Base-by-base conservation (phyloP, 176 grass and related monocot genomes). In the Aegilops bicornis region DNA sequence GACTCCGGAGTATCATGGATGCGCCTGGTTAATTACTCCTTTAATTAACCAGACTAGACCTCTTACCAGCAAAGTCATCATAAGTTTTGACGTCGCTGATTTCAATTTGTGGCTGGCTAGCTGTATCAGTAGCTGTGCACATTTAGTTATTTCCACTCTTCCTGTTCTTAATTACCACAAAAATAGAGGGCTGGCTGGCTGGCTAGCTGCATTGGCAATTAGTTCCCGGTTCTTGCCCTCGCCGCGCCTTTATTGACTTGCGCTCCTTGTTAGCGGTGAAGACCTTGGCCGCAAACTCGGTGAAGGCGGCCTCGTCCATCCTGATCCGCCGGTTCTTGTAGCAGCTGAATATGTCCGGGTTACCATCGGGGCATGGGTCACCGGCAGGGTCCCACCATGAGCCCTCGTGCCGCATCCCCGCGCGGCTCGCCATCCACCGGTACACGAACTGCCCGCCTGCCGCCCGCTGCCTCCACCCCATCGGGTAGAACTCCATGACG, bases 401-500 rank as follows among this genome's bases (percentile, higher is more conserved):
- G 22, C 92, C 95, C 58, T 89, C 75, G 79, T 97, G 92, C 23
- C n/a, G 83, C 92, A 97, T 93, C 19, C 92, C 91, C 0, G 89
- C 61, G 25, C 89, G 16, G 8, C 69, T 66, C 9, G 92, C 87
- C 12, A 95, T 72, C 95, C 91, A 95, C 37, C 81, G 80, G 91
- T 36, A 95, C 64, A 97, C 92, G n/a, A 84, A 93, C 78, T 93
- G 90, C 69, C 92, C 87, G 0, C 60, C 42, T 0, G 88, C 92
- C 1, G 92, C 92, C 4, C 85, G 19, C 61, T 97, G 81, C 52
- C 76, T 82, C 95, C 95, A 97, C 0, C 95, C 91, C 64, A 88
- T 82, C 0, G 89, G 92, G 76, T 88, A 97, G 60, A 97, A 93
- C 65, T 97, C 95, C 95, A 97, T 93, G 11, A 95, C 10, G 88